These are phyloP conservation scores for Lycium ferocissimum DNA, from an alignment of 257 asterid species.

Conservation along the genomic window DNA sequence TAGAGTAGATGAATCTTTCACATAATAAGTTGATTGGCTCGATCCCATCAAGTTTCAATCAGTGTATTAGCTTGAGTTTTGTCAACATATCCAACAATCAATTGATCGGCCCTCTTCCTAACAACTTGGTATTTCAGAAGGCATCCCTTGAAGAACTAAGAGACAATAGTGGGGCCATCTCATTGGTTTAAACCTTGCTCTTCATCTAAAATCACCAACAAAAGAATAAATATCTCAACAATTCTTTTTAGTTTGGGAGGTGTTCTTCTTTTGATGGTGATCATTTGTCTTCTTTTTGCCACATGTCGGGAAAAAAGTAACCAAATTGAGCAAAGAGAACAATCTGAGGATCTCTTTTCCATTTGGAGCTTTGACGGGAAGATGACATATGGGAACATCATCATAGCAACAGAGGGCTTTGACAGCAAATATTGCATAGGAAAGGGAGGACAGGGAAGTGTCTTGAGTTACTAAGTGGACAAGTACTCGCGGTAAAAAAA, in stretches of 20 bases:
- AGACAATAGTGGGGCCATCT: slow-evolving; percentile 45
- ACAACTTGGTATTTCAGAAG: slow-evolving; percentile 38
- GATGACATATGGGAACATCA: slow-evolving; percentile 34
- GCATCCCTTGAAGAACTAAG: slow-evolving; percentile 33
- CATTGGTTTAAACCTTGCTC: slow-evolving; percentile 42
- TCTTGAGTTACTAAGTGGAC: slow-evolving; percentile 30
- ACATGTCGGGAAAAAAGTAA: background rate
- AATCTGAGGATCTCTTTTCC: slow-evolving; percentile 25
- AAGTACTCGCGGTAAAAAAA: slow-evolving; percentile 43
- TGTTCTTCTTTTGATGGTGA: slow-evolving; percentile 25
- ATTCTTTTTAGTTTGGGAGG: slow-evolving; percentile 29
- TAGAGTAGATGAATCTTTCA: slow-evolving; percentile 39
- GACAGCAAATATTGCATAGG: slow-evolving; percentile 36
- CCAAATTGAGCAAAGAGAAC: background rate
- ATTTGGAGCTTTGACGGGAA: slow-evolving; percentile 45
- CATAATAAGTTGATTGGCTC: slow-evolving; percentile 49
- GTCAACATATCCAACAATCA: slow-evolving; percentile 48
- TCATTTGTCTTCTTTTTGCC: slow-evolving; percentile 8
- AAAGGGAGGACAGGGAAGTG: slow-evolving; percentile 44
- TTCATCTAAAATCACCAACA: background rate
- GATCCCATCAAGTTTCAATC: slow-evolving; percentile 38
- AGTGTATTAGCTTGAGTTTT: slow-evolving; percentile 22
- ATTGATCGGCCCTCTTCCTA: slow-evolving; percentile 49
- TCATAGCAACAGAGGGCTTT: slow-evolving; percentile 40
- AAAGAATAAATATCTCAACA: background rate